Evolutionary conservation across 352 stramenopile genomes (phyloP).

Genomic region (Pythium myriotylum): DNA sequence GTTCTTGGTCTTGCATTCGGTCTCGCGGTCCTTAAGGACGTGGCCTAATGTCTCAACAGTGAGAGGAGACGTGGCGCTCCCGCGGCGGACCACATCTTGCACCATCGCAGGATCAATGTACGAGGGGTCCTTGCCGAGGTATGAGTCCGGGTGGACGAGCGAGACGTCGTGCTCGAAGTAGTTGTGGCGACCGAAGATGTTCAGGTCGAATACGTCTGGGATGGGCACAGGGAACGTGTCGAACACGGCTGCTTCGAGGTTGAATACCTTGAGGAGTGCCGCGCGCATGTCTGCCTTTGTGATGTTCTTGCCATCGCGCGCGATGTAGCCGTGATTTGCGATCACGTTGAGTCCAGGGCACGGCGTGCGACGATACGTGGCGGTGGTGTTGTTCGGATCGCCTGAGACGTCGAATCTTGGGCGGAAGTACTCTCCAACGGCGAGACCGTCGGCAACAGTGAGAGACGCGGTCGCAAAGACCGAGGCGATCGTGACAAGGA

Average conservation of each 20-base stretch:
- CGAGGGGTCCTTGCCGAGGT: conserved; percentile 38
- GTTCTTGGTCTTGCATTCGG: conserved; percentile 35
- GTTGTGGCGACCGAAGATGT: conserved; percentile 40
- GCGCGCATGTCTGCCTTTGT: conserved; percentile 4
- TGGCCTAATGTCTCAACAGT: neutral
- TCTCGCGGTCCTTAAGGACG: conserved; percentile 30
- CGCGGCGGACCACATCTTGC: neutral
- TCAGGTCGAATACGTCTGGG: conserved; percentile 12
- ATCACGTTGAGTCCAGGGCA: conserved; percentile 51
- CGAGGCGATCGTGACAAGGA: too few species aligned
- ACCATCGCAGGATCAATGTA: conserved; percentile 27
- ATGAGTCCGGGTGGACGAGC: conserved; percentile 52
- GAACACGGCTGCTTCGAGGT: conserved; percentile 11
- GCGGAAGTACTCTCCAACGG: conserved; percentile 33
- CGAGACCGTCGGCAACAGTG: neutral
- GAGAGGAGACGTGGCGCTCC: neutral
- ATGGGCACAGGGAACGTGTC: conserved; percentile 9
- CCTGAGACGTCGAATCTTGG: conserved; percentile 32
- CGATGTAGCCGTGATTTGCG: conserved; percentile 34
- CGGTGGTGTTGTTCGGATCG: conserved; percentile 27
- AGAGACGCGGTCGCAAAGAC: too few species aligned
- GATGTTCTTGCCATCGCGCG: conserved; percentile 45
- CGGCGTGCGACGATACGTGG: conserved; percentile 36
- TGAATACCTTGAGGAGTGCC: conserved; percentile 23
- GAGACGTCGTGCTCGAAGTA: conserved; percentile 48